Evolutionary conservation across 2,329 filamentous ascomycete genomes (phyloP).

Genomic region (Sarocladium strictum): DNA sequence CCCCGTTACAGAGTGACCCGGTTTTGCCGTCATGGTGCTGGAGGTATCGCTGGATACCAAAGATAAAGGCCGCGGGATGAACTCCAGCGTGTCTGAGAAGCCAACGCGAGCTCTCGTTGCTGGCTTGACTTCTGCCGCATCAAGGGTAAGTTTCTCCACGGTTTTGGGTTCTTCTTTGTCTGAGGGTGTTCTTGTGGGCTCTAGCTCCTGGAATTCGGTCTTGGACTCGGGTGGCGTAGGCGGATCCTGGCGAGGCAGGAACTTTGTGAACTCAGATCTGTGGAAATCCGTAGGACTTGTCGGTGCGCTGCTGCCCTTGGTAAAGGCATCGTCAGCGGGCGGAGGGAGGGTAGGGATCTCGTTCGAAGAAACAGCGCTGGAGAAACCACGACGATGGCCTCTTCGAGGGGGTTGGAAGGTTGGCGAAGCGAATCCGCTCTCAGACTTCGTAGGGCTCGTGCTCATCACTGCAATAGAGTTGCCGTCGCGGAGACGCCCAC

Average conservation of each 20-base stretch:
- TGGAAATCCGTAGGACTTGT: conserved; percentile 49
- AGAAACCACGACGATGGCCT: conserved; percentile 65
- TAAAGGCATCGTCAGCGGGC: conserved; percentile 40
- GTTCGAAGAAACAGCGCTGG: conserved; percentile 75
- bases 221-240: conserved; percentile 13
- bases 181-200: not conserved
- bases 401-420: conserved; percentile 51
- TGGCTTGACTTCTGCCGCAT: conserved; percentile 19
- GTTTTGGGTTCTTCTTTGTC: not conserved
- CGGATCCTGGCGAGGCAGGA: conserved; percentile 10
- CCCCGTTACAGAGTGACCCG: conserved; percentile 67
- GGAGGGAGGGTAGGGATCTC: conserved; percentile 70
- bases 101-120: conserved; percentile 61
- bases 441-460: conserved; percentile 62
- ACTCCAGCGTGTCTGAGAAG: conserved; percentile 79
- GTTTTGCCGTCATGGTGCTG: conserved; percentile 65
- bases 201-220: not conserved
- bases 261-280: conserved; percentile 6
- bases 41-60: conserved; percentile 80
- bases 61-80: conserved; percentile 76
- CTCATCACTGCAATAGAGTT: conserved; percentile 57
- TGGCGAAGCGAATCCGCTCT: conserved; percentile 52
- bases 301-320: conserved; percentile 57
- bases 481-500: conserved; percentile 58
- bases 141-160: not conserved